Evolutionary conservation across 805 yeast genomes (phyloP).

Genomic region (Candida insectorum): DNA sequence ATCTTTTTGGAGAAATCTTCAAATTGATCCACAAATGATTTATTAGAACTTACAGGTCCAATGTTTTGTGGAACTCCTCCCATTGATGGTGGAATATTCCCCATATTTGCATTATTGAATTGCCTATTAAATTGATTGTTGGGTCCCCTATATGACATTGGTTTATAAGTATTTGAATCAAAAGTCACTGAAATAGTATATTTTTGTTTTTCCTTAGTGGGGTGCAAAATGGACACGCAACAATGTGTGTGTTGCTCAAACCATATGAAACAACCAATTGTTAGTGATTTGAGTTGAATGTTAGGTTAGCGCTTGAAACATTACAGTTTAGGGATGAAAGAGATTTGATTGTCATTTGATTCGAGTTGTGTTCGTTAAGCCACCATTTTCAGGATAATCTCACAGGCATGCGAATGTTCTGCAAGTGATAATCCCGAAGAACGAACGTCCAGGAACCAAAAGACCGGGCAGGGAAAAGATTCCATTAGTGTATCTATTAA

Average conservation of each 20-base stretch:
- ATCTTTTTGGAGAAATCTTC: constrained; percentile 51
- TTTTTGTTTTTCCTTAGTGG: background rate
- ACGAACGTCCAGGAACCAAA: too few relatives aligned
- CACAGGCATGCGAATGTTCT: too few relatives aligned
- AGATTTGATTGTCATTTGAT: too few relatives aligned
- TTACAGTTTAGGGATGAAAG: too few relatives aligned
- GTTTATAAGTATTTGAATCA: background rate
- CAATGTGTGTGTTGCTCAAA: background rate
- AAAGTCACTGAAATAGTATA: constrained; percentile 1
- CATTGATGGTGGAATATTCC: constrained; percentile 4
- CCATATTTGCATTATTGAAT: constrained; percentile 16
- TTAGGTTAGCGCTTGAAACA: too few relatives aligned
- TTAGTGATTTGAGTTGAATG: too few relatives aligned
- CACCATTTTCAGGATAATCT: too few relatives aligned
- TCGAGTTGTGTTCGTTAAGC: too few relatives aligned
- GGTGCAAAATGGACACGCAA: constrained; percentile 7
- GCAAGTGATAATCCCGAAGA: too few relatives aligned
- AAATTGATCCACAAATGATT: constrained; percentile 34
- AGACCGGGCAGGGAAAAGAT: too few relatives aligned
- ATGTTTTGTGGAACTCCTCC: constrained; percentile 20
- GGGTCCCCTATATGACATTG: constrained; percentile 45
- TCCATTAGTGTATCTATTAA: too few relatives aligned
- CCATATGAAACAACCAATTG: too few relatives aligned
- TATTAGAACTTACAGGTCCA: constrained; percentile 29
- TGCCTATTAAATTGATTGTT: constrained; percentile 37